phyloP scores from a whole-genome alignment of 768 basidiomycete species.

The Suillus alpinus region DNA sequence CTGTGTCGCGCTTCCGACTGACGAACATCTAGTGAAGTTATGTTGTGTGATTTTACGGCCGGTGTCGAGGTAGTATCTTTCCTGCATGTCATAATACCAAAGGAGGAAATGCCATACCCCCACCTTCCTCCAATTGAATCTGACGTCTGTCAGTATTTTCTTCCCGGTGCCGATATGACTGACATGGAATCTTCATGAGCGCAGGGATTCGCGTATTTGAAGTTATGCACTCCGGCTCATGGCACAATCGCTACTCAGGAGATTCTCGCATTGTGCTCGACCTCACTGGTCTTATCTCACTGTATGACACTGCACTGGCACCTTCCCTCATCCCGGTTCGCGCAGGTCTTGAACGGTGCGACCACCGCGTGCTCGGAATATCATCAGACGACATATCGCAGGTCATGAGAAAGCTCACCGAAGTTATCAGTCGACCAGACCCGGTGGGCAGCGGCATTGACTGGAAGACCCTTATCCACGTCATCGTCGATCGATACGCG shows the following conservation, averaged over 20 bases:
- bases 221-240: slow-evolving; percentile 15
- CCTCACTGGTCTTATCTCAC: slow-evolving; percentile 19
- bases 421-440: slow-evolving; percentile 1
- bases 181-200: neutral
- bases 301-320: slow-evolving; percentile 24
- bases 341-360: slow-evolving; percentile 17
- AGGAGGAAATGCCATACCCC: neutral
- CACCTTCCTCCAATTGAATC: neutral
- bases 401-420: slow-evolving; percentile 6
- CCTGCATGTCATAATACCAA: slow-evolving; percentile 24
- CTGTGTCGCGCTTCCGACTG: neutral
- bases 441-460: slow-evolving; percentile 33
- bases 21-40: slow-evolving; percentile 37
- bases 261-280: slow-evolving; percentile 24
- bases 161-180: neutral
- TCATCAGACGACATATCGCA: slow-evolving; percentile 12
- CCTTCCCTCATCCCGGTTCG: slow-evolving; percentile 17
- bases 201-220: slow-evolving; percentile 8
- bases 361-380: slow-evolving; percentile 16
- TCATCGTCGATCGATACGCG: slow-evolving; percentile 39
- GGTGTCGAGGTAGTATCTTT: slow-evolving; percentile 41
- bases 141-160: neutral
- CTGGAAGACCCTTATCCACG: slow-evolving; percentile 38
- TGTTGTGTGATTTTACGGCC: slow-evolving; percentile 44
- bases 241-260: slow-evolving; percentile 26